These are phyloP conservation scores for Pseudofabraea citricarpa DNA, from an alignment of 2,329 filamentous ascomycete species.

Conservation along the genomic window DNA sequence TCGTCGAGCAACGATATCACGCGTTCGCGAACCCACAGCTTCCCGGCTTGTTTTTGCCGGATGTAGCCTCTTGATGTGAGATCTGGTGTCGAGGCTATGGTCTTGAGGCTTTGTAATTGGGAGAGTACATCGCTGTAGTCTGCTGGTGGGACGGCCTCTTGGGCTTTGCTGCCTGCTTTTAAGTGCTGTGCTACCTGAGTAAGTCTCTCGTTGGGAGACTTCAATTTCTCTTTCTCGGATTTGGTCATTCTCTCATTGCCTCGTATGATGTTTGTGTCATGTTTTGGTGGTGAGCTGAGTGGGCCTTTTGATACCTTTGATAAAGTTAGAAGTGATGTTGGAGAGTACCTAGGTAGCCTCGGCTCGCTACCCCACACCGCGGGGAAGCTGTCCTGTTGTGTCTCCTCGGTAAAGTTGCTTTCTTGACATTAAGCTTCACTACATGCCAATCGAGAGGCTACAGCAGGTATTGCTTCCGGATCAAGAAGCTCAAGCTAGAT, in stretches of 20 bases:
- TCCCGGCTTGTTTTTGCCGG: constrained; percentile 59
- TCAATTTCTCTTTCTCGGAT: too few species aligned
- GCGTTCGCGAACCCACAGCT: constrained; percentile 60
- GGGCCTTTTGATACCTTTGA: neutral
- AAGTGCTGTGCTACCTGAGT: constrained; percentile 26
- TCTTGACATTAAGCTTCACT: too few species aligned
- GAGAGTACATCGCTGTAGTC: constrained; percentile 58
- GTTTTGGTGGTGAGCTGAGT: too few species aligned
- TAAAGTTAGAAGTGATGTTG: neutral
- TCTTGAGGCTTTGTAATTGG: constrained; percentile 47
- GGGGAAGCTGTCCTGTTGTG: constrained; percentile 1
- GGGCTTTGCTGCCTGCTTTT: constrained; percentile 25
- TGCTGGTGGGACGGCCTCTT: constrained; percentile 46
- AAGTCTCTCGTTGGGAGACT: constrained; percentile 27
- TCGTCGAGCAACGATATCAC: constrained; percentile 53
- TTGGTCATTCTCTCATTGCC: too few species aligned
- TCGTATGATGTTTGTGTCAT: too few species aligned
- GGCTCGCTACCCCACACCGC: constrained; percentile 6
- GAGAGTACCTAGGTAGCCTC: constrained; percentile 3
- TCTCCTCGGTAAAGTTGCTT: neutral
- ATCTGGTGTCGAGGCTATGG: constrained; percentile 50
- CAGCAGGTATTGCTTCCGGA: too few species aligned
- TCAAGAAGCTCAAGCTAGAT: too few species aligned
- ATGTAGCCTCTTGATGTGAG: constrained; percentile 50
- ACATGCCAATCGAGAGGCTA: too few species aligned